Percentiles rank a stretch among this genome's conserved stretches.
phyloP scores from a whole-genome alignment of 148 eudicot genomes.

The Salicornia ramosissima region DNA sequence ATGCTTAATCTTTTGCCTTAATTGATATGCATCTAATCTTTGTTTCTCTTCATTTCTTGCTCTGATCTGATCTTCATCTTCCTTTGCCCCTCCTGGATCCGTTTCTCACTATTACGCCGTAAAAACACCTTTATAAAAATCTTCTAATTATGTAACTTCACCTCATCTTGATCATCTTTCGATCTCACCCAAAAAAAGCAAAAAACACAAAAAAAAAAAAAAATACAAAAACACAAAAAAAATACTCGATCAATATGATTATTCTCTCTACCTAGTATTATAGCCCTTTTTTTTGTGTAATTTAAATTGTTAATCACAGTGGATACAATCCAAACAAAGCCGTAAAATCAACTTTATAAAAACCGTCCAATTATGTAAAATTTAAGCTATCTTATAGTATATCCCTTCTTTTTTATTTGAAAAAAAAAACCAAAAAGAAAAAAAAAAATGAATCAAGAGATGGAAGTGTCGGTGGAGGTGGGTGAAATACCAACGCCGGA shows the following conservation, averaged over 20 bases:
- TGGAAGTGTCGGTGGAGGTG: constrained; percentile 36
- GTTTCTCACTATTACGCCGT: constrained; percentile 33
- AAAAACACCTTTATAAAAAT: constrained; percentile 39
- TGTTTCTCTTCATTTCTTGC: not conserved
- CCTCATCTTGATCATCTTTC: not conserved
- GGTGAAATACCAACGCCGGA: constrained; percentile 38
- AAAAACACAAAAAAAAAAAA: constrained; percentile 20
- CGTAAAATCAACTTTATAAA: constrained; percentile 37
- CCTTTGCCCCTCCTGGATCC: constrained; percentile 24
- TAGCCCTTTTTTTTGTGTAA: not conserved
- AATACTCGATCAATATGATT: not conserved
- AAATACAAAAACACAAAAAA: constrained; percentile 20
- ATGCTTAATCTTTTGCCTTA: too few relatives aligned
- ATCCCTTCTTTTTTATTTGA: not conserved
- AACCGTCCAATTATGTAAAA: constrained; percentile 40
- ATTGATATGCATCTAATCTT: not conserved
- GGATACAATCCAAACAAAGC: constrained; percentile 25
- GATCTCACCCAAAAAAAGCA: constrained; percentile 5
- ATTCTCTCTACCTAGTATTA: constrained; percentile 14
- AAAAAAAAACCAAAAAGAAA: not conserved
- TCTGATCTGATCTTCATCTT: not conserved
- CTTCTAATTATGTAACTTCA: constrained; percentile 46
- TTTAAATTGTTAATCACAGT: constrained; percentile 17
- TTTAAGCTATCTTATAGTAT: not conserved
- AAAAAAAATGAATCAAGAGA: constrained; percentile 23